Conservation (phyloP, 2,329 filamentous ascomycete species). For the Epichloe scottii region DNA sequence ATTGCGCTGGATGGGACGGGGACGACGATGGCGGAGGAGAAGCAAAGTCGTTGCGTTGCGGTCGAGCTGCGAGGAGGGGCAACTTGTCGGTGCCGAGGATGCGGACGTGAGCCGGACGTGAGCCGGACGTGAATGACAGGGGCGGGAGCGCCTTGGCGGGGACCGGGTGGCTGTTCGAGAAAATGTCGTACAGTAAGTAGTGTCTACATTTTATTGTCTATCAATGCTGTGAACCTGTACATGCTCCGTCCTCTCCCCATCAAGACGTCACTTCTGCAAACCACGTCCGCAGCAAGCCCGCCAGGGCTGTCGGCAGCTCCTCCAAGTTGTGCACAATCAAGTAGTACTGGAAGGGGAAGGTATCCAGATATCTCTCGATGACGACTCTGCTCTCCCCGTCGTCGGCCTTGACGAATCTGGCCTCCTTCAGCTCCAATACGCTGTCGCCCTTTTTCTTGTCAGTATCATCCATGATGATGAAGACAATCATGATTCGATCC, state of each 20-base stretch:
- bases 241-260: not conserved
- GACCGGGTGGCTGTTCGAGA: too few species aligned
- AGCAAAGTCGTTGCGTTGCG: not conserved
- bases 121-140: too few species aligned
- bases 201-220: not conserved
- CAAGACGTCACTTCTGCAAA: slow-evolving; percentile 58
- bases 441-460: slow-evolving; percentile 39
- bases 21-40: not conserved
- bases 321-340: slow-evolving; percentile 84
- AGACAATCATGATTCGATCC: slow-evolving; percentile 94
- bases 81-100: not conserved
- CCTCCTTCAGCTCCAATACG: slow-evolving; percentile 81
- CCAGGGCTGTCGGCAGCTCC: slow-evolving; percentile 80
- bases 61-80: not conserved
- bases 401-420: slow-evolving; percentile 59
- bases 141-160: too few species aligned
- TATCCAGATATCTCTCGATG: slow-evolving; percentile 85
- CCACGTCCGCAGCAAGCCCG: slow-evolving; percentile 86
- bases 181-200: too few species aligned
- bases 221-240: not conserved
- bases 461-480: slow-evolving; percentile 79
- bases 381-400: slow-evolving; percentile 54
- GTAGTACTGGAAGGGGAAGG: slow-evolving; percentile 95
- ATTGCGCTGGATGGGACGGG: not conserved
- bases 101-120: not conserved